phyloP scores from a whole-genome alignment of 805 yeast species.

The Starmerella sirachaensis region DNA sequence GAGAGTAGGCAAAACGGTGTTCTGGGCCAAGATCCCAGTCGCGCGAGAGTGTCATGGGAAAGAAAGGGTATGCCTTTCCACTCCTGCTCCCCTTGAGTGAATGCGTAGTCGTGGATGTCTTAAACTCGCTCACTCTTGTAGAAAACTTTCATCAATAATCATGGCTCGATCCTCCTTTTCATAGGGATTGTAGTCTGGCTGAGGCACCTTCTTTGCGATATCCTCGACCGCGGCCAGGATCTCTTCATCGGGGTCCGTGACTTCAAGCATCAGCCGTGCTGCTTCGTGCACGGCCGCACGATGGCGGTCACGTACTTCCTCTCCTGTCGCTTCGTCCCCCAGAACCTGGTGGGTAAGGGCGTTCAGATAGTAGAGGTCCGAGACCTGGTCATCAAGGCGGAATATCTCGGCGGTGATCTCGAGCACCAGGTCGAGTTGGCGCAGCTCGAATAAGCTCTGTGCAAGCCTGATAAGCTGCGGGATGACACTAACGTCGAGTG shows the following conservation, averaged over 20 bases:
- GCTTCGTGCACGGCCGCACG: conserved; percentile 33
- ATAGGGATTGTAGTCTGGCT: conserved; percentile 29
- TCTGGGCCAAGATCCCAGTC: no score
- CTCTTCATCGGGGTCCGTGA: conserved; percentile 21
- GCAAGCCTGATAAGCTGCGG: conserved; percentile 65
- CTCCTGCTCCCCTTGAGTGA: no score
- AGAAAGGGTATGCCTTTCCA: no score
- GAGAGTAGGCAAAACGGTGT: no score
- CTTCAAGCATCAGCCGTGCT: conserved; percentile 33
- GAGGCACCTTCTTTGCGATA: conserved; percentile 48
- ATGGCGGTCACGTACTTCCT: conserved; percentile 26
- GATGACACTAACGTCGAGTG: conserved; percentile 35
- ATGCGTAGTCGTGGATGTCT: background rate
- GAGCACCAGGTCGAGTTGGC: conserved; percentile 51
- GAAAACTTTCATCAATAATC: background rate
- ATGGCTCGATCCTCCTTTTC: conserved; percentile 13
- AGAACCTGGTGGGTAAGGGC: conserved; percentile 49
- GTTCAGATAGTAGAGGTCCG: conserved; percentile 73
- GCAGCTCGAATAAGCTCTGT: conserved; percentile 68
- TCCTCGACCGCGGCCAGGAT: conserved; percentile 41
- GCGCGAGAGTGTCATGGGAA: no score
- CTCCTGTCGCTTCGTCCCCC: background rate
- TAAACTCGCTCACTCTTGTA: background rate
- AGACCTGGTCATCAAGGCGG: conserved; percentile 72
- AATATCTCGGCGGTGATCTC: conserved; percentile 54